Evolutionary conservation across 192 early-diverging fungal species (phyloP).

Genomic region (Chytriomyces sp.): DNA sequence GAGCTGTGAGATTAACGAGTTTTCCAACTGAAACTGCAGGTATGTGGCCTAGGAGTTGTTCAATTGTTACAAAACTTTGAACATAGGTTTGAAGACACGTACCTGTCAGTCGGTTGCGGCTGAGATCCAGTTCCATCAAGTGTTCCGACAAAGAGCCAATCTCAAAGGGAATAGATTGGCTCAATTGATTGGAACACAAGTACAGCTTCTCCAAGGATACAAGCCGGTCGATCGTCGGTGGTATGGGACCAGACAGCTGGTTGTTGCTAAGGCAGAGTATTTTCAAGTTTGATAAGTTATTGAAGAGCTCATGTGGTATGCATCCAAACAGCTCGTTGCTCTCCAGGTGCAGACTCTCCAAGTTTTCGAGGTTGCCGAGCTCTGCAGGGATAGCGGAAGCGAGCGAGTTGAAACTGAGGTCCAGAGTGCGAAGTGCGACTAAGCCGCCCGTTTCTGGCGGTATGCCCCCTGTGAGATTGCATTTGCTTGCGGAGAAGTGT

Average conservation of each 20-base stretch:
- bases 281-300: background rate
- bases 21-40: background rate
- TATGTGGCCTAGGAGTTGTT: background rate
- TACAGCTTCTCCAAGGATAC: background rate
- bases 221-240: background rate
- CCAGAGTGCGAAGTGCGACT: background rate
- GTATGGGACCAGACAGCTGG: background rate
- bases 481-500: background rate
- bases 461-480: background rate
- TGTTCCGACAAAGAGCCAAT: background rate
- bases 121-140: background rate
- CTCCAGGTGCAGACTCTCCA: background rate
- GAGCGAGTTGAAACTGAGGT: background rate
- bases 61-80: background rate
- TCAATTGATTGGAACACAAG: background rate
- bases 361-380: background rate
- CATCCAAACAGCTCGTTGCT: background rate
- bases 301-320: slow-evolving; percentile 6
- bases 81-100: background rate
- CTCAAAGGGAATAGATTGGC: background rate
- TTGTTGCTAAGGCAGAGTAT: background rate
- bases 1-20: background rate
- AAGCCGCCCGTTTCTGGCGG: background rate
- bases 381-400: background rate
- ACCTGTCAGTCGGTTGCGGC: background rate